Base-by-base conservation (phyloP, 345 rosid genomes). In the Populus simonii region DNA sequence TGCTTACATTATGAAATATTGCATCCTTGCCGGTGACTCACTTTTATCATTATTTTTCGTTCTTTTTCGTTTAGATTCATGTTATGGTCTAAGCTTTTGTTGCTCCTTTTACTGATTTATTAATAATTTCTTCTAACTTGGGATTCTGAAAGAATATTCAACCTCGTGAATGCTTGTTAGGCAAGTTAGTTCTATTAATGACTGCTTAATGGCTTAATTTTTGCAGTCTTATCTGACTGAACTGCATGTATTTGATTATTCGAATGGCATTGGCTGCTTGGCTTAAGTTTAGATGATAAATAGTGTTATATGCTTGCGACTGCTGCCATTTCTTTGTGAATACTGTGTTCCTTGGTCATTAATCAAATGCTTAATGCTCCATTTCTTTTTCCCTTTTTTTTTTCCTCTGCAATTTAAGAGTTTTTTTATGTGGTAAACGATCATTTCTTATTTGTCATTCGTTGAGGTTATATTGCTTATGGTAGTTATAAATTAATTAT, bases 141-240 rank as follows among this genome's bases (percentile, higher is more conserved):
- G 25, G 68, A 70, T 16, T 59, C 51, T 70, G 29, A 0, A 73
- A 27, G 1, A 66, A 27, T 66, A 47, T 35, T 36, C 5, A 15
- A 29, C 22, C 36, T 38, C 25, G 29, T 39, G 45, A 66, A 78
- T 51, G 53, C 81, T 79, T 79, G 81, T 57, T 20, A 53, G 57
- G 41, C 81, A 79, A 79, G 81, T 68, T 79, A 79, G 41, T 72
- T 47, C 49, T 9, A 43, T 47, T 47, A 47, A 47, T 47, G 53
- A 47, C 53, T 47, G 12, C 6, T 11, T 43, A 17, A n/a, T 41
- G 38, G 73, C 43, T 17, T 10, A 57, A 39, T 12, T 5, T 20
- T 23, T 35, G 61, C 35, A 25, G 10, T 68, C 45, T 6, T 36
- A 17, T 49, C 23, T 78, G 29, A 12, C 36, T n/a, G 17, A 51